Evolutionary conservation across 1,284 basidiomycete species (phyloP).

Genomic region (Ganoderma resinaceum): DNA sequence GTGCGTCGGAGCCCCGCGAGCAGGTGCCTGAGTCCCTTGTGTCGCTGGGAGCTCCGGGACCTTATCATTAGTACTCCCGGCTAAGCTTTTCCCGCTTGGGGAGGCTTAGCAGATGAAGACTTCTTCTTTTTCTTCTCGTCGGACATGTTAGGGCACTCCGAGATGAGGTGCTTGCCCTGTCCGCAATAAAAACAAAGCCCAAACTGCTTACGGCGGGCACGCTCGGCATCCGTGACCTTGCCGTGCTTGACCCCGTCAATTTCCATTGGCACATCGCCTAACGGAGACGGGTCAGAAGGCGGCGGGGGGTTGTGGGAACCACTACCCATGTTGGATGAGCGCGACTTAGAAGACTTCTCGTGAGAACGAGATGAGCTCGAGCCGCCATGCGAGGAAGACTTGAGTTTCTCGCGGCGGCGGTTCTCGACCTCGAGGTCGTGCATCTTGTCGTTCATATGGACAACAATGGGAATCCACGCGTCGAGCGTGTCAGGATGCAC

Average conservation of each 20-base stretch:
- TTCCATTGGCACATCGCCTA: background rate
- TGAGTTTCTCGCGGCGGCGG: background rate
- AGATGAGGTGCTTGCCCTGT: too few relatives aligned
- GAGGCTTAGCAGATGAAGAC: too few relatives aligned
- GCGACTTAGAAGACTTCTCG: too few relatives aligned
- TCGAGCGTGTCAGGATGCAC: background rate
- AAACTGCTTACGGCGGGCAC: background rate
- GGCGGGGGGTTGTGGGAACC: too few relatives aligned
- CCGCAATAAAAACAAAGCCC: background rate
- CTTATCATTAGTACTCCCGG: too few relatives aligned
- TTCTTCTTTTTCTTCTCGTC: too few relatives aligned
- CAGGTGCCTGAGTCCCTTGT: background rate
- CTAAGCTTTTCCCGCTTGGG: too few relatives aligned
- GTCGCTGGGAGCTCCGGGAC: background rate
- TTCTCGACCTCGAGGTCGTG: conserved; percentile 1
- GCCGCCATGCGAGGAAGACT: background rate
- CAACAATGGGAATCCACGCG: conserved; percentile 10
- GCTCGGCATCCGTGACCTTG: background rate
- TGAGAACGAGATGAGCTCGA: background rate
- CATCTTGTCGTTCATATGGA: conserved; percentile 16
- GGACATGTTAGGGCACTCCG: too few relatives aligned
- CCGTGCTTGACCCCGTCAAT: background rate
- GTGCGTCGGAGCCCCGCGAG: conserved; percentile 21
- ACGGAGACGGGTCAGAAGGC: background rate
- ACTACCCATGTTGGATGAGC: background rate